These are phyloP conservation scores for Colletotrichum sp. DNA, from an alignment of 2,329 filamentous ascomycete genomes.

Conservation along the genomic window DNA sequence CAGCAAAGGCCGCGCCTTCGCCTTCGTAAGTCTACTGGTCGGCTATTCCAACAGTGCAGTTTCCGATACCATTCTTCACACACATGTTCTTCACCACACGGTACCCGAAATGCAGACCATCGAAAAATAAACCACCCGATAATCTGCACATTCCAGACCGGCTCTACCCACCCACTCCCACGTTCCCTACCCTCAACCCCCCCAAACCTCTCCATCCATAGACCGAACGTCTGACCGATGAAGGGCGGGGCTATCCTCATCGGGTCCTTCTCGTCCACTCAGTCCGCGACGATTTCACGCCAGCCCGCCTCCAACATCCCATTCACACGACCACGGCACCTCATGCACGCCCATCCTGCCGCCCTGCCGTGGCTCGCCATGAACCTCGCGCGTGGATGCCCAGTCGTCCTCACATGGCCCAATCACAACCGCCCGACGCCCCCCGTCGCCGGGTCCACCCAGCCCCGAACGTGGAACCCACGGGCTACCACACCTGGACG, in stretches of 20 bases:
- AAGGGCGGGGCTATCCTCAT: conserved; percentile 8
- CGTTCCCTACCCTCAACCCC: not conserved
- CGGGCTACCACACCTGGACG: not conserved
- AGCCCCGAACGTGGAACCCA: conserved; percentile 7
- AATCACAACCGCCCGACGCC: conserved; percentile 4
- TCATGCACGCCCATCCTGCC: conserved; percentile 13
- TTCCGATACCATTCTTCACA: not conserved
- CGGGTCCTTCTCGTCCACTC: conserved; percentile 9
- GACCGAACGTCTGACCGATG: conserved; percentile 14
- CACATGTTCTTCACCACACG: not conserved
- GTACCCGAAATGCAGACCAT: not conserved
- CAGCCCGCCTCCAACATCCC: not conserved
- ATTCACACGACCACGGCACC: conserved; percentile 18
- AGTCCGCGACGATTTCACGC: conserved; percentile 1
- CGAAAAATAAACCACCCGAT: not conserved
- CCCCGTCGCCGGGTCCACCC: not conserved
- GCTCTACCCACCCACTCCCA: not conserved
- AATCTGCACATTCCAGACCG: not conserved
- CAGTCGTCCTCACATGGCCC: not conserved
- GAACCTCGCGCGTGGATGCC: not conserved
- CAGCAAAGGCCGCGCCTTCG: conserved; percentile 1
- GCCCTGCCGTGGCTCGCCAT: conserved; percentile 4
- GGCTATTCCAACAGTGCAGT: not conserved
- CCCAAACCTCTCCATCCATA: not conserved
- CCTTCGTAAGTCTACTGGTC: not conserved